Base-by-base conservation (phyloP, 75 land plant genomes). In the Selaginella tamariscina region DNA sequence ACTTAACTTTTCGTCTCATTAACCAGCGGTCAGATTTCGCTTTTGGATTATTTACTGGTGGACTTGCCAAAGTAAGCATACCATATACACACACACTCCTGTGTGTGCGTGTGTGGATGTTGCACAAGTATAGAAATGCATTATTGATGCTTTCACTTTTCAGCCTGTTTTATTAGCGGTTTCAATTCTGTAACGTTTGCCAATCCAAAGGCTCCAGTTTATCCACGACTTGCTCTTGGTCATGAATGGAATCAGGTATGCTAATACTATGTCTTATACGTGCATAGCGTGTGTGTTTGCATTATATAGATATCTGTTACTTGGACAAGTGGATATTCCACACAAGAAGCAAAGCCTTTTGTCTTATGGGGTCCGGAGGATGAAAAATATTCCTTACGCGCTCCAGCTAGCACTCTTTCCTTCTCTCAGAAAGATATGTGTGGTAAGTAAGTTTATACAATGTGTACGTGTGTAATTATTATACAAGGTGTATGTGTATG, bases 301-400 rank as follows among this genome's bases (percentile, higher is more conserved):
- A 2, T 64, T 29, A 2, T 32, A 21, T 79, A 94, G 98, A 89
- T 94, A 84, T 74, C 95, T 32, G 88, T 94, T 2, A 94, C 98
- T 27, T 94, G 98, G 98, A 94, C 96, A n/a, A 94, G 98, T 82
- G 98, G 98, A 33, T 94, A 94, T 79, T 74, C 75, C 28, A 73
- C 78, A 24, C 32, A 69, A 68, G 96, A 83, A 73, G 98, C 91
- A 2, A 74, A 55, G 54, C 88, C 98, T 30, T 68, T 94, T 62
- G 88, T 94, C 30, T 75, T 76, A 64, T 94, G 98, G 98, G 85
- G 87, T 60, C 56, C 49, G 65, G 60, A 71, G 69, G 83, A 71
- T 60, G 80, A 70, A 59, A 33, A 29, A 2, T 56, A 54, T 24
- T 64, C 24, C 0, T 60, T 2, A 8, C 75, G 65, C 8, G 69